Conservation (phyloP, 176 grass and related monocot genomes). For the Zoysia pacifica region DNA sequence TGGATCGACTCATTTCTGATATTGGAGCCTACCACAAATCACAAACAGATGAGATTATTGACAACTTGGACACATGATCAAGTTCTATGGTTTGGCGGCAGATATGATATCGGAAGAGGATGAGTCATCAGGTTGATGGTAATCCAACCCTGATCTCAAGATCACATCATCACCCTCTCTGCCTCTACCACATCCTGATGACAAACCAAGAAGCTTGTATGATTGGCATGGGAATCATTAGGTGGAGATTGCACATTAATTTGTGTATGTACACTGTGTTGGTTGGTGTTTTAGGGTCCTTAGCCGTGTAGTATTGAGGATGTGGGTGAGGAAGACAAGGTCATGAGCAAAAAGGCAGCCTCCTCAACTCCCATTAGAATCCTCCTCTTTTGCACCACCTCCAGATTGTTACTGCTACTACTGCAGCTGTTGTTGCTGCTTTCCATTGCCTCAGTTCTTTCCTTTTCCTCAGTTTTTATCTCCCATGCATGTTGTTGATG, state of each 20-base stretch:
- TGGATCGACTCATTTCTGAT: constrained; percentile 35
- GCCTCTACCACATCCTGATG: constrained; percentile 19
- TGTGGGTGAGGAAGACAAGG: constrained; percentile 69
- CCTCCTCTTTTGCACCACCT: constrained; percentile 51
- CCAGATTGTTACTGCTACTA: constrained; percentile 38
- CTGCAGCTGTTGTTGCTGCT: constrained; percentile 24
- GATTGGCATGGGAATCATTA: constrained; percentile 27
- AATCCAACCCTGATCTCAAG: constrained; percentile 18
- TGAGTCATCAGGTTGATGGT: constrained; percentile 13
- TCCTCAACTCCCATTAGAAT: constrained; percentile 65
- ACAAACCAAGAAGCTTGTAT: constrained; percentile 8
- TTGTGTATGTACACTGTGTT: constrained; percentile 34
- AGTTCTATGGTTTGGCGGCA: background rate
- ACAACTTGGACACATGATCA: background rate
- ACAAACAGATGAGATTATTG: constrained; percentile 26
- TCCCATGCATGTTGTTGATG: constrained; percentile 22
- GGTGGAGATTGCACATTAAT: background rate
- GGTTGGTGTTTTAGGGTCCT: constrained; percentile 2
- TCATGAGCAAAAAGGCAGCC: constrained; percentile 78
- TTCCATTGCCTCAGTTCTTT: background rate
- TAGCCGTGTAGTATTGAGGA: constrained; percentile 52
- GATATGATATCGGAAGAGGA: background rate
- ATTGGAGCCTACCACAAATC: constrained; percentile 41
- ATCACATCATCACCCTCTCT: constrained; percentile 24
- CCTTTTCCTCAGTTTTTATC: constrained; percentile 18